A percentile compares a stretch with the other conserved stretches of the same genome.
phyloP scores from a whole-genome alignment of 345 rosid species.

The Laguncularia racemosa region DNA sequence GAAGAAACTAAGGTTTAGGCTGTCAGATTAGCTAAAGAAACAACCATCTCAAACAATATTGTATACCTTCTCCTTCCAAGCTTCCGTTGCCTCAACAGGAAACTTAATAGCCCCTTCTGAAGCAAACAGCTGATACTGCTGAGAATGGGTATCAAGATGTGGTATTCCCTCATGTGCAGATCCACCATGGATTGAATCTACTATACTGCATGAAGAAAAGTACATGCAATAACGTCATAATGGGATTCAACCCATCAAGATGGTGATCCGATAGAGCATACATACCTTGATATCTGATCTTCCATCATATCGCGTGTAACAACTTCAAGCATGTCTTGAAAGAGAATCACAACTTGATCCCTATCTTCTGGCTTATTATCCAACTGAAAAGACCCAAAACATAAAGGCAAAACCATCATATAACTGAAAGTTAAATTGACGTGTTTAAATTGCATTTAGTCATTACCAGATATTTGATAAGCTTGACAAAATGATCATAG shows the following conservation, averaged over 20 bases:
- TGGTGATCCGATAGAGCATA: slow-evolving; percentile 12
- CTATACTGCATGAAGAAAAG: slow-evolving; percentile 36
- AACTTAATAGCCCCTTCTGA: slow-evolving; percentile 83
- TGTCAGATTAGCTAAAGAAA: not conserved
- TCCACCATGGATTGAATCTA: slow-evolving; percentile 68
- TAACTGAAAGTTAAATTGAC: not conserved
- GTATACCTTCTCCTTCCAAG: slow-evolving; percentile 91
- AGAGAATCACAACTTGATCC: slow-evolving; percentile 85
- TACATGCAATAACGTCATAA: slow-evolving; percentile 10
- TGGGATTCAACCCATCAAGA: not conserved
- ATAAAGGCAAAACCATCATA: not conserved
- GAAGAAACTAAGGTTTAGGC: not conserved
- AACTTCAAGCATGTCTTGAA: slow-evolving; percentile 98
- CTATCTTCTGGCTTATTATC: slow-evolving; percentile 65
- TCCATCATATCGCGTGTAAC: slow-evolving; percentile 87
- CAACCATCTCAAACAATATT: slow-evolving; percentile 3
- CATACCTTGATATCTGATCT: slow-evolving; percentile 60
- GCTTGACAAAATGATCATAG: slow-evolving; percentile 74
- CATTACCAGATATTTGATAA: slow-evolving; percentile 79
- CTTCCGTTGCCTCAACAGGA: slow-evolving; percentile 71
- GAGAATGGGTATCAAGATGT: slow-evolving; percentile 43
- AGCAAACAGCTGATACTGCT: slow-evolving; percentile 74
- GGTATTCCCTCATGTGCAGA: slow-evolving; percentile 59
- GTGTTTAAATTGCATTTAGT: slow-evolving; percentile 4
- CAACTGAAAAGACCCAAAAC: slow-evolving; percentile 31